Percentiles rank a stretch among this genome's conserved stretches.
Conservation (phyloP, 1,284 basidiomycete genomes). For the Fomitopsis pinicola region DNA sequence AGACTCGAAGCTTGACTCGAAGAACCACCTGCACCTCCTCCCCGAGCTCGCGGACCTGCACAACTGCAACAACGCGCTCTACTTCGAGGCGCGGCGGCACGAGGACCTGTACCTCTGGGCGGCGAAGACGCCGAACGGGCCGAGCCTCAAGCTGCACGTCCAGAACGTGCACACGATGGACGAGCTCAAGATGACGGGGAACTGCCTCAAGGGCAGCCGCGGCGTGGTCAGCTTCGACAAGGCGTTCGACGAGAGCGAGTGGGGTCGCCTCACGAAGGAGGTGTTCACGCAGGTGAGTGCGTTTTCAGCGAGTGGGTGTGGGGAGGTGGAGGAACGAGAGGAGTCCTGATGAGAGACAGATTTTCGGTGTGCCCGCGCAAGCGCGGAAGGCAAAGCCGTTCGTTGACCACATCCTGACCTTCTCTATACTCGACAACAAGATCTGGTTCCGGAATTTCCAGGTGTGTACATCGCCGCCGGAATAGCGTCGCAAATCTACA, state of each 20-base stretch:
- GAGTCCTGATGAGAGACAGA: conserved; percentile 43
- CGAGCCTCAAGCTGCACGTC: conserved; percentile 95
- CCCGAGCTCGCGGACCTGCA: conserved; percentile 97
- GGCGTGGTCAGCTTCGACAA: conserved; percentile 93
- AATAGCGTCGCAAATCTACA: neutral
- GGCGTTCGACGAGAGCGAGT: conserved; percentile 86
- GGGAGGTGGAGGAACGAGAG: neutral
- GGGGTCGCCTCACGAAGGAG: conserved; percentile 90
- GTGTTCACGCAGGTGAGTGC: conserved; percentile 88
- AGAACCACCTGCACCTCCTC: conserved; percentile 90
- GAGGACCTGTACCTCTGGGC: conserved; percentile 98
- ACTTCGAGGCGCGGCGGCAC: conserved; percentile 94
- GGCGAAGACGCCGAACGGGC: conserved; percentile 95
- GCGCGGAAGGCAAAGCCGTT: conserved; percentile 95
- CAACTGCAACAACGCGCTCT: conserved; percentile 97
- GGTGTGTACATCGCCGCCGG: conserved; percentile 34
- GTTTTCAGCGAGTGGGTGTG: neutral
- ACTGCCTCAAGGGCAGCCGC: conserved; percentile 94
- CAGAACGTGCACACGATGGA: conserved; percentile 99
- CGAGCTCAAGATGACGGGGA: conserved; percentile 99
- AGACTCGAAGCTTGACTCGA: conserved; percentile 98
- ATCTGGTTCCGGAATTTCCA: conserved; percentile 99
- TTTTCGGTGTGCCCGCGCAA: conserved; percentile 90
- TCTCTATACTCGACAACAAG: conserved; percentile 93
- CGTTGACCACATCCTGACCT: conserved; percentile 95